A percentile compares a stretch with the other conserved stretches of the same genome.
Conservation (phyloP, 805 yeast genomes). For the Priceomyces fermenticarens region DNA sequence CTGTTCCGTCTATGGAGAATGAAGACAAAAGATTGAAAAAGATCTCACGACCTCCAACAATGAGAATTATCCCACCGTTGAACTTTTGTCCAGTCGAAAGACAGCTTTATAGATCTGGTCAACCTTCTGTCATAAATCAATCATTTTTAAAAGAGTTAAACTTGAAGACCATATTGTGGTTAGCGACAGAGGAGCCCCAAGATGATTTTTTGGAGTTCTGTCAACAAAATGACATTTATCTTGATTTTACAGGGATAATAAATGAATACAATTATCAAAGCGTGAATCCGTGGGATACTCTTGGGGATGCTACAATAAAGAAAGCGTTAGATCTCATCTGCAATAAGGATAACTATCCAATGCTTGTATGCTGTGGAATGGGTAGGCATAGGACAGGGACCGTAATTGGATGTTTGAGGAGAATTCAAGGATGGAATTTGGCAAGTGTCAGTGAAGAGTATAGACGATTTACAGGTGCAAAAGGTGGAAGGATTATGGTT, state of each 20-base stretch:
- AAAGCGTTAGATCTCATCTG: constrained; percentile 76
- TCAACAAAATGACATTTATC: constrained; percentile 62
- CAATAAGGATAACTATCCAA: constrained; percentile 72
- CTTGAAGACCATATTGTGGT: constrained; percentile 83
- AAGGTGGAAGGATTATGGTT: constrained; percentile 90
- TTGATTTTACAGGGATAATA: constrained; percentile 80
- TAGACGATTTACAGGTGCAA: constrained; percentile 86
- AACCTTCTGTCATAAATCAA: constrained; percentile 91
- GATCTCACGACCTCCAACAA: constrained; percentile 50
- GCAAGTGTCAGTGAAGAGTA: constrained; percentile 91
- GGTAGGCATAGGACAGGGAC: constrained; percentile 98
- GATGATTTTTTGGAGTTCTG: constrained; percentile 84
- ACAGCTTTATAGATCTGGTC: constrained; percentile 85
- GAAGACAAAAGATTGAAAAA: constrained; percentile 9
- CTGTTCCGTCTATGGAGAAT: not conserved
- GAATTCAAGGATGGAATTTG: constrained; percentile 96
- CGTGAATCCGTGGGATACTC: constrained; percentile 93
- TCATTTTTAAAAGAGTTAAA: constrained; percentile 74
- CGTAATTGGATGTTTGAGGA: constrained; percentile 87
- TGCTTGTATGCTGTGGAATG: constrained; percentile 96
- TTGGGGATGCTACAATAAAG: constrained; percentile 76
- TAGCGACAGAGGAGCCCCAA: constrained; percentile 93
- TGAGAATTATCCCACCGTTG: constrained; percentile 84
- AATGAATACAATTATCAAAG: constrained; percentile 50
- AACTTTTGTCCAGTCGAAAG: constrained; percentile 95